Evolutionary conservation across 2,329 filamentous ascomycete genomes (phyloP).

Genomic region (Raffaelea ambrosiae): DNA sequence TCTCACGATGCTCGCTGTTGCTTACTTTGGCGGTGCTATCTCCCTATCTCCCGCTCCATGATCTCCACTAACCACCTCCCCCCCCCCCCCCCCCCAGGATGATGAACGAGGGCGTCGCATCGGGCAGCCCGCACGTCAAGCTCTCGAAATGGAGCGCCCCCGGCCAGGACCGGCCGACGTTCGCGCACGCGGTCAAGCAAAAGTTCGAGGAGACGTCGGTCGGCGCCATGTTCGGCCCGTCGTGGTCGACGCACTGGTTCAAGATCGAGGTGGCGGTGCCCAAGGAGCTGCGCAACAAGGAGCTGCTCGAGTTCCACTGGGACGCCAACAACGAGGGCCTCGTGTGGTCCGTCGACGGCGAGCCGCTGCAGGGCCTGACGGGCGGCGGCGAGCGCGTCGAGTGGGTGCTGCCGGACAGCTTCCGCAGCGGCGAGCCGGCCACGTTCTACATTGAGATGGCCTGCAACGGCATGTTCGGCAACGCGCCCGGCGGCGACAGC

Average conservation of each 20-base stretch:
- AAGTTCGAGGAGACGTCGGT: slow-evolving; percentile 66
- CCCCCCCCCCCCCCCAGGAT: slow-evolving; percentile 38
- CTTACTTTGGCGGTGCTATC: background rate
- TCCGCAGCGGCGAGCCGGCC: slow-evolving; percentile 79
- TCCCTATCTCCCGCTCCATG: background rate
- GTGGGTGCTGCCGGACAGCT: slow-evolving; percentile 79
- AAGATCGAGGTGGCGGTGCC: slow-evolving; percentile 74
- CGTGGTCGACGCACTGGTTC: slow-evolving; percentile 99
- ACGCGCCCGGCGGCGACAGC: slow-evolving; percentile 68
- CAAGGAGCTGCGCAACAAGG: slow-evolving; percentile 59
- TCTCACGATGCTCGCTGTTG: too few relatives aligned
- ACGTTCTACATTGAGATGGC: slow-evolving; percentile 96
- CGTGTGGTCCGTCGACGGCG: slow-evolving; percentile 85
- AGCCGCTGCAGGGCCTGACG: slow-evolving; percentile 83
- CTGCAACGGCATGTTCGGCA: slow-evolving; percentile 98
- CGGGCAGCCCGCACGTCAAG: slow-evolving; percentile 69
- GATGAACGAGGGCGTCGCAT: slow-evolving; percentile 58
- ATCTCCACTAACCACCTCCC: too few relatives aligned
- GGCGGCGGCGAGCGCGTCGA: slow-evolving; percentile 82
- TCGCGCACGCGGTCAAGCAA: slow-evolving; percentile 71
- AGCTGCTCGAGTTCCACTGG: slow-evolving; percentile 92
- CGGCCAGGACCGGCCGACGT: slow-evolving; percentile 68
- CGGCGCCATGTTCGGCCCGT: slow-evolving; percentile 79
- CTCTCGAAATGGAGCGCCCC: slow-evolving; percentile 83
- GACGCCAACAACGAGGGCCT: slow-evolving; percentile 92